Evolutionary conservation across 768 basidiomycete species (phyloP).

Genomic region (Lentinula aciculospora): DNA sequence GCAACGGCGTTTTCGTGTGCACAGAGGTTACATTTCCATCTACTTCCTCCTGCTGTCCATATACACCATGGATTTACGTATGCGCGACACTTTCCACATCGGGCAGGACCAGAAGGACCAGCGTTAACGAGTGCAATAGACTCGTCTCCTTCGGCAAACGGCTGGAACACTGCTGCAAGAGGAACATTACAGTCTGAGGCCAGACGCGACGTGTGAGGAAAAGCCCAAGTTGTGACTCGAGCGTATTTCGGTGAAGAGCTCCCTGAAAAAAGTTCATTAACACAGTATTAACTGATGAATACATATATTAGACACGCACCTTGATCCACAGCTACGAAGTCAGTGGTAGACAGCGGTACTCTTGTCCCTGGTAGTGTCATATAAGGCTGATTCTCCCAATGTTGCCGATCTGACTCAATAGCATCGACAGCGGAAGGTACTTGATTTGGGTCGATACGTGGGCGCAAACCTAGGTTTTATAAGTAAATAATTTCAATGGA

Average conservation of each 20-base stretch:
- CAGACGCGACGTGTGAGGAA: constrained; percentile 77
- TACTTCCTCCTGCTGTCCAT: constrained; percentile 77
- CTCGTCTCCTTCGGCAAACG: constrained; percentile 84
- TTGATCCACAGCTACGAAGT: constrained; percentile 90
- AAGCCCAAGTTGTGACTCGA: constrained; percentile 83
- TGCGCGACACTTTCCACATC: constrained; percentile 79
- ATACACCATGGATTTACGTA: constrained; percentile 94
- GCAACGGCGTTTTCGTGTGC: constrained; percentile 76
- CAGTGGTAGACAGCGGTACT: constrained; percentile 81
- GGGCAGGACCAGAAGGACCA: constrained; percentile 67
- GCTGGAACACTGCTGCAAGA: constrained; percentile 80
- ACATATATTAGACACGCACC: constrained; percentile 27
- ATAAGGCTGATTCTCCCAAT: constrained; percentile 71
- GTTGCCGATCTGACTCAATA: constrained; percentile 71
- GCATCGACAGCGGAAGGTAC: constrained; percentile 87
- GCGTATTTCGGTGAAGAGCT: constrained; percentile 92
- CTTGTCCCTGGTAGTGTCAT: constrained; percentile 51
- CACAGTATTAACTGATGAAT: not conserved
- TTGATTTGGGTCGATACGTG: constrained; percentile 81
- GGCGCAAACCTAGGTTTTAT: constrained; percentile 54
- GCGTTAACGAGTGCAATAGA: constrained; percentile 73
- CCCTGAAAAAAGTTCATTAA: constrained; percentile 31
- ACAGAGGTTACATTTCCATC: constrained; percentile 94
- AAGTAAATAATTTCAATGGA: not conserved
- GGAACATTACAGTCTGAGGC: constrained; percentile 82